Evolutionary conservation across 1,284 basidiomycete genomes (phyloP).

Genomic region (Athelia sp.): DNA sequence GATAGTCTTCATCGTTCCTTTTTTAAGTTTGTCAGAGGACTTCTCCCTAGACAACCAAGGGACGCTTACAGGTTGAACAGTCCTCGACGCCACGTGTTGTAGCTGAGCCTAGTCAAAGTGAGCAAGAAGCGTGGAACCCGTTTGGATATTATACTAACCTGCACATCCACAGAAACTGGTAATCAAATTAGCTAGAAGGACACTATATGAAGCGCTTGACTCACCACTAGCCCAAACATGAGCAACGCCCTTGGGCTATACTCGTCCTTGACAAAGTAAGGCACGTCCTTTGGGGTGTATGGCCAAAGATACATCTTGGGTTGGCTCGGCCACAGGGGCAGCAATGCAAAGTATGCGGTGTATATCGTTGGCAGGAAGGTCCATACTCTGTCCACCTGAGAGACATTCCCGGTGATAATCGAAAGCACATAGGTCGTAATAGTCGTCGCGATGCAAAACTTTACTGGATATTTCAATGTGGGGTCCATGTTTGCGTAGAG

Average conservation of each 20-base stretch:
- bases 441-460: conserved; percentile 51
- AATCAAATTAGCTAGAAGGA: conserved; percentile 8
- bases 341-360: conserved; percentile 66
- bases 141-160: conserved; percentile 32
- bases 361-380: conserved; percentile 80
- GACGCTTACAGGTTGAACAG: conserved; percentile 61
- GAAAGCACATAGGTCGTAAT: conserved; percentile 50
- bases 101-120: conserved; percentile 53
- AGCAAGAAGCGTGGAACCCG: conserved; percentile 2
- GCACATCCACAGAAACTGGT: conserved; percentile 60
- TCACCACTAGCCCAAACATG: conserved; percentile 63
- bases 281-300: conserved; percentile 46
- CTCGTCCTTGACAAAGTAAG: conserved; percentile 35
- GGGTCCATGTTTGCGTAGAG: conserved; percentile 6
- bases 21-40: no score
- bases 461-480: conserved; percentile 53
- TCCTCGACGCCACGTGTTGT: conserved; percentile 83
- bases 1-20: conserved; percentile 85
- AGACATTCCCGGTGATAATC: conserved; percentile 72
- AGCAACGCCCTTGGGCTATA: conserved; percentile 66
- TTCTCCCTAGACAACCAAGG: no score
- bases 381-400: conserved; percentile 72
- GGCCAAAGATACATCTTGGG: conserved; percentile 45
- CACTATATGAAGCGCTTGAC: conserved; percentile 9
- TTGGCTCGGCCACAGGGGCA: conserved; percentile 57